Percentiles rank a stretch among this genome's conserved stretches.
phyloP scores from a whole-genome alignment of 371 early-diverging fungal species.

The Zopfochytrium polystomum region DNA sequence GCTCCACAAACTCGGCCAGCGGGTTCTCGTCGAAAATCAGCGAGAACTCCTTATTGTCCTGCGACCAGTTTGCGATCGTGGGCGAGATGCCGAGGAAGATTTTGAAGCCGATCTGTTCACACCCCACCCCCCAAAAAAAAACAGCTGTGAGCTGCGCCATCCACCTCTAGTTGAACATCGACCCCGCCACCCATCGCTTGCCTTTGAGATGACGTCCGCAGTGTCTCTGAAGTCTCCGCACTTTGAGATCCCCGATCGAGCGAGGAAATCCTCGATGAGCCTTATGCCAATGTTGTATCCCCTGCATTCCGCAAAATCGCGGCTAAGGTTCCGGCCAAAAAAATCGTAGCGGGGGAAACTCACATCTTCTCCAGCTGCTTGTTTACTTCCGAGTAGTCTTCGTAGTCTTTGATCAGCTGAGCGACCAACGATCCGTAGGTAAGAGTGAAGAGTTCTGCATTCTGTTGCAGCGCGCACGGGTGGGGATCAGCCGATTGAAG shows the following conservation, averaged over 20 bases:
- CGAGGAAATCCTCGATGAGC: slow-evolving; percentile 94
- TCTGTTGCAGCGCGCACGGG: slow-evolving; percentile 32
- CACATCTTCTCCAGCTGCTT: slow-evolving; percentile 95
- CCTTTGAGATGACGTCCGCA: slow-evolving; percentile 88
- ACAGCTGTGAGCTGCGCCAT: background rate
- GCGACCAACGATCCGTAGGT: slow-evolving; percentile 97
- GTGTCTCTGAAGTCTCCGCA: slow-evolving; percentile 90
- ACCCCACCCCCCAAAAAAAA: background rate
- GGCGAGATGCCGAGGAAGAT: slow-evolving; percentile 91
- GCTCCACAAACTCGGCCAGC: slow-evolving; percentile 76
- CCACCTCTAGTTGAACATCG: background rate
- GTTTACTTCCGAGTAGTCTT: slow-evolving; percentile 89
- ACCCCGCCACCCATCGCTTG: too few species aligned
- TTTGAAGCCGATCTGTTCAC: slow-evolving; percentile 81
- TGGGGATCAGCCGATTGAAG: background rate
- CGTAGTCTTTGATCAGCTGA: slow-evolving; percentile 91
- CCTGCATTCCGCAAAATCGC: slow-evolving; percentile 46
- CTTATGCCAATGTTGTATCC: slow-evolving; percentile 96
- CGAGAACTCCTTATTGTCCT: slow-evolving; percentile 83
- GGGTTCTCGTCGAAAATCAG: slow-evolving; percentile 93
- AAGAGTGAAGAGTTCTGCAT: slow-evolving; percentile 93
- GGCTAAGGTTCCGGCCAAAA: background rate
- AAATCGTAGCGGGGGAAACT: slow-evolving; percentile 1
- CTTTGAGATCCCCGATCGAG: slow-evolving; percentile 73
- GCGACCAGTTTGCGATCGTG: slow-evolving; percentile 71